Evolutionary conservation across 495 filamentous ascomycete genomes (phyloP).

Genomic region (Xylaria longipes): DNA sequence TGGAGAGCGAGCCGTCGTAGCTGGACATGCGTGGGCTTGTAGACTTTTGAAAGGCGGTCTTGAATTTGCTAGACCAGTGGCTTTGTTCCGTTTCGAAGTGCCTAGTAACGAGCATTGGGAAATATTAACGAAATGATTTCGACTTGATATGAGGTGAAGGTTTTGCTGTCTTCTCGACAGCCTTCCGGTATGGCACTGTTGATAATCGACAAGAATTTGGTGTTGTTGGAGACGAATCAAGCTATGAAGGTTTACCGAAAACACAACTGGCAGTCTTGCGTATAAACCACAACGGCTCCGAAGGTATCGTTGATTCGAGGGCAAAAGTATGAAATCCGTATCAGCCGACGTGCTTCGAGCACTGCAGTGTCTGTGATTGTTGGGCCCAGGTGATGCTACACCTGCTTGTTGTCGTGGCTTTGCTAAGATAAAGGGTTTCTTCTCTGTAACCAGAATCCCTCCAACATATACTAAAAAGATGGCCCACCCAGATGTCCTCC

Average conservation of each 20-base stretch:
- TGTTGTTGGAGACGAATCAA: background rate
- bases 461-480: background rate
- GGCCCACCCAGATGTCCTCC: background rate
- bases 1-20: constrained; percentile 56
- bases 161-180: constrained; percentile 1
- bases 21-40: constrained; percentile 66
- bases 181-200: background rate
- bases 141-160: constrained; percentile 12
- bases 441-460: background rate
- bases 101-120: constrained; percentile 68
- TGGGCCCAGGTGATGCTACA: background rate
- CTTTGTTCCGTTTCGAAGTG: constrained; percentile 62
- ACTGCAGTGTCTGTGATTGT: background rate
- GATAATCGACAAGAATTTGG: background rate
- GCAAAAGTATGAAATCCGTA: background rate
- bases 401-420: background rate
- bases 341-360: background rate
- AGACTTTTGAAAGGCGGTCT: constrained; percentile 57
- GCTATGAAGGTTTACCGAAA: background rate
- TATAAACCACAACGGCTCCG: background rate
- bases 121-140: constrained; percentile 34
- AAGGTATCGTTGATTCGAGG: background rate
- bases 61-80: constrained; percentile 66
- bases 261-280: background rate
- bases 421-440: constrained; percentile 2